Base-by-base conservation (phyloP, 225 moss, liverwort and hornwort species). In the Asterella californica region DNA sequence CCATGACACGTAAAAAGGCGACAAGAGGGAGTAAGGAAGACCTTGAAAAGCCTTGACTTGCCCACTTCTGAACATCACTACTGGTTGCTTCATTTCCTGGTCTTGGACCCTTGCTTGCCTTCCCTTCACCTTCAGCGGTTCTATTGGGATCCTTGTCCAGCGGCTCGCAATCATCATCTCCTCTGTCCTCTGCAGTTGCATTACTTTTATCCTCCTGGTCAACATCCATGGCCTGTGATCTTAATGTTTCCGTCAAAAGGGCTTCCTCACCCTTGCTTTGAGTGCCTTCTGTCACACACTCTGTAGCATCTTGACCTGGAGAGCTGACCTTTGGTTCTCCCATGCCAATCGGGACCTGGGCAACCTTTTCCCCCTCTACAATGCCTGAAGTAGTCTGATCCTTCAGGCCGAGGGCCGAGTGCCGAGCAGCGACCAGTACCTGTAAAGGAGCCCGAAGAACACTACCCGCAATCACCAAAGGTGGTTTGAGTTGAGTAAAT, bases 11-110 rank as follows among this genome's bases (percentile, higher is more conserved):
- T 47, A 37, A 21, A 73, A 50, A 73, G 32, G 17, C 14, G 24
- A 73, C 4, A 52, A 15, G 29, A 15, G 29, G n/a, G 5, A 45
- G 25, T 14, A 50, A 74, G 18, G 32, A 21, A 79, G 79, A 94
- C 99, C 95, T 93, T 78, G 90, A 89, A 83, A 99, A 99, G 42
- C 95, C 99, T 83, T 93, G 88, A 74, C 68, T 87, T 59, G 87
- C 89, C 99, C 95, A 99, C 82, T 83, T 87, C 27, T 78, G 81
- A 46, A 93, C 84, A 65, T 93, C 92, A 61, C 81, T 6, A 21
- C 27, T 37, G 14, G 48, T 79, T 37, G 88, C 86, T 78, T 86
- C 79, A 61, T 80, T 84, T 78, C 88, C 86, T 76, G 88, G 80
- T 61, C 78, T 84, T 45, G 82, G 72, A 54, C 33, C 75, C 75